These are phyloP conservation scores for Trapa incisa DNA, from an alignment of 345 rosid genomes.

Conservation along the genomic window DNA sequence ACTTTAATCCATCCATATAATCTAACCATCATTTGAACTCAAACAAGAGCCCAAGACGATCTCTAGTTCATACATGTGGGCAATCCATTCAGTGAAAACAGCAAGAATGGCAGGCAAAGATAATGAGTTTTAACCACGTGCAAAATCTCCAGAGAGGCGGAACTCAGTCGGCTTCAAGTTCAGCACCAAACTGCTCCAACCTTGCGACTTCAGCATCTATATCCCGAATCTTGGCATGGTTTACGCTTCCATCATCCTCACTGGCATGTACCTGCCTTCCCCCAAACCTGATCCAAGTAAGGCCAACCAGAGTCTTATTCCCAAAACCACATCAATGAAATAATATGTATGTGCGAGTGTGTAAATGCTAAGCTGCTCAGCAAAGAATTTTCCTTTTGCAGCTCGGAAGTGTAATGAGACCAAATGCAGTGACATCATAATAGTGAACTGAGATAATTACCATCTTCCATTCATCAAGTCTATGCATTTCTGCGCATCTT, in stretches of 20 bases:
- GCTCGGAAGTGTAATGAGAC: neutral
- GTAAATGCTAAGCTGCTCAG: neutral
- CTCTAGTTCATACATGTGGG: neutral
- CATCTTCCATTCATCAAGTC: slow-evolving; percentile 92
- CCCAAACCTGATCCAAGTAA: slow-evolving; percentile 51
- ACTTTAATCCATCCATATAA: too few species aligned
- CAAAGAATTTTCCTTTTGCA: neutral
- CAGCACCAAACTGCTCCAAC: slow-evolving; percentile 79
- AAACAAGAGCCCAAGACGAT: neutral
- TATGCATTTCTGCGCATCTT: slow-evolving; percentile 78
- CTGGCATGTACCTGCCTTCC: slow-evolving; percentile 73
- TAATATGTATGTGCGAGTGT: neutral
- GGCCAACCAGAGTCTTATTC: neutral
- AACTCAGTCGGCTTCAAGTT: slow-evolving; percentile 68
- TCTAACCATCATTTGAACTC: neutral
- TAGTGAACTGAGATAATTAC: slow-evolving; percentile 20
- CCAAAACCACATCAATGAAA: neutral
- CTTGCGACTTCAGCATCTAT: slow-evolving; percentile 46
- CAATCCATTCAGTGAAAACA: neutral
- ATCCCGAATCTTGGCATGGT: slow-evolving; percentile 67
- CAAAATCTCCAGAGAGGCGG: neutral
- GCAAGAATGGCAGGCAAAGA: neutral
- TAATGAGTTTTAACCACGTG: neutral
- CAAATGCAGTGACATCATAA: neutral
- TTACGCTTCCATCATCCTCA: slow-evolving; percentile 68